phyloP scores from a whole-genome alignment of 345 rosid species.

The Nephelium lappaceum region DNA sequence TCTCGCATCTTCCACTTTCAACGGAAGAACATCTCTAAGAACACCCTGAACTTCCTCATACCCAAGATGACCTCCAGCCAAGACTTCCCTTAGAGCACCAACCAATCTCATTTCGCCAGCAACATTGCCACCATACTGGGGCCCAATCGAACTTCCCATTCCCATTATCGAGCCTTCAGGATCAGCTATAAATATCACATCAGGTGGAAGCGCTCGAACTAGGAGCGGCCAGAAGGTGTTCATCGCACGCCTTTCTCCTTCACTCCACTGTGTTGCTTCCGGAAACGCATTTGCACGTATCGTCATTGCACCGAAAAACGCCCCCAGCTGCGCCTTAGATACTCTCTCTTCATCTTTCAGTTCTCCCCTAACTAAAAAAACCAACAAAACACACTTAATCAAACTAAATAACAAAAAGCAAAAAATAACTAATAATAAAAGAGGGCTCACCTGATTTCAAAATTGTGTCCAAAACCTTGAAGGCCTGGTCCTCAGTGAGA shows the following conservation, averaged over 20 bases:
- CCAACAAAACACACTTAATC: not conserved
- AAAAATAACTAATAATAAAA: not conserved
- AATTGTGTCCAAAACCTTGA: slow-evolving; percentile 72
- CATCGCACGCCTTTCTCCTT: slow-evolving; percentile 83
- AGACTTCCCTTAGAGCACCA: slow-evolving; percentile 90
- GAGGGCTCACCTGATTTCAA: slow-evolving; percentile 63
- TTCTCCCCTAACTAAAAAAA: slow-evolving; percentile 68
- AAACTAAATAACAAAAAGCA: not conserved
- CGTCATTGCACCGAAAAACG: slow-evolving; percentile 94
- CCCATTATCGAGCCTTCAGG: slow-evolving; percentile 94
- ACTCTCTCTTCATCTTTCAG: slow-evolving; percentile 75
- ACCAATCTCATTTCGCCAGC: slow-evolving; percentile 87
- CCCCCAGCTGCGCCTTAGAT: slow-evolving; percentile 90
- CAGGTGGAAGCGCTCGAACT: slow-evolving; percentile 70
- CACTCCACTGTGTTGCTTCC: slow-evolving; percentile 93
- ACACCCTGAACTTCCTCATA: slow-evolving; percentile 94
- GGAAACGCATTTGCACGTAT: slow-evolving; percentile 93
- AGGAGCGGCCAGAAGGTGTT: slow-evolving; percentile 77
- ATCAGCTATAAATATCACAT: slow-evolving; percentile 89
- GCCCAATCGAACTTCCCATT: slow-evolving; percentile 69
- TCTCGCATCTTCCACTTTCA: slow-evolving; percentile 46
- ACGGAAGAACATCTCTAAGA: slow-evolving; percentile 81
- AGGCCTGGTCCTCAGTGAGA: slow-evolving; percentile 72
- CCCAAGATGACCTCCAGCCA: slow-evolving; percentile 96
- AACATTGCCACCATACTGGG: slow-evolving; percentile 71